These are phyloP conservation scores for Oemleria cerasiformis DNA, from an alignment of 306 rosid species.

Conservation along the genomic window DNA sequence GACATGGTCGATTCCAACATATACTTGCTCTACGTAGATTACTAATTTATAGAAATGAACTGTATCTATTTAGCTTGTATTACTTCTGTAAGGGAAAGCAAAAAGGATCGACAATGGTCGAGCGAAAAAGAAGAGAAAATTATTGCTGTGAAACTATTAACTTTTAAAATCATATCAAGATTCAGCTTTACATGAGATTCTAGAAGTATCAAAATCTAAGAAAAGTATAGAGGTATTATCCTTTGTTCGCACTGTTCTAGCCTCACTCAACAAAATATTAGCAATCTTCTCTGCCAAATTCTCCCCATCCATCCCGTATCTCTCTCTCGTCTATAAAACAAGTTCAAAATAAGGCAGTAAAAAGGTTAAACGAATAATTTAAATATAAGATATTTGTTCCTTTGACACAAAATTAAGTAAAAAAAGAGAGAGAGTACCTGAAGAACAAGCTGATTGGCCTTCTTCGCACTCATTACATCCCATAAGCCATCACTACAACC, in stretches of 20 bases:
- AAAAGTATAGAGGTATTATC: conserved; percentile 90
- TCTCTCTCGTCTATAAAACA: conserved; percentile 59
- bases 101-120: background rate
- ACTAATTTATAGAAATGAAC: background rate
- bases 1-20: too few relatives aligned
- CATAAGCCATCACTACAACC: conserved; percentile 88
- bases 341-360: background rate
- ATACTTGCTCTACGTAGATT: background rate
- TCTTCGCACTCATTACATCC: conserved; percentile 79
- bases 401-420: background rate
- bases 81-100: background rate
- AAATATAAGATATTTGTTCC: background rate
- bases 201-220: conserved; percentile 76
- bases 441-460: conserved; percentile 70
- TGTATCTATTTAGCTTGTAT: background rate
- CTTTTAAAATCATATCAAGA: conserved; percentile 47
- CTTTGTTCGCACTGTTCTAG: conserved; percentile 90
- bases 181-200: conserved; percentile 73
- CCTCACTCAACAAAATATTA: conserved; percentile 77
- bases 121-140: conserved; percentile 20
- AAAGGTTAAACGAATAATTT: background rate
- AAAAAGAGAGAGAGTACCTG: conserved; percentile 46
- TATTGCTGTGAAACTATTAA: conserved; percentile 37
- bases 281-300: conserved; percentile 74
- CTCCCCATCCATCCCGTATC: conserved; percentile 38